Base-by-base conservation (phyloP, 2,329 filamentous ascomycete species). In the Trichoderma koningiopsis region DNA sequence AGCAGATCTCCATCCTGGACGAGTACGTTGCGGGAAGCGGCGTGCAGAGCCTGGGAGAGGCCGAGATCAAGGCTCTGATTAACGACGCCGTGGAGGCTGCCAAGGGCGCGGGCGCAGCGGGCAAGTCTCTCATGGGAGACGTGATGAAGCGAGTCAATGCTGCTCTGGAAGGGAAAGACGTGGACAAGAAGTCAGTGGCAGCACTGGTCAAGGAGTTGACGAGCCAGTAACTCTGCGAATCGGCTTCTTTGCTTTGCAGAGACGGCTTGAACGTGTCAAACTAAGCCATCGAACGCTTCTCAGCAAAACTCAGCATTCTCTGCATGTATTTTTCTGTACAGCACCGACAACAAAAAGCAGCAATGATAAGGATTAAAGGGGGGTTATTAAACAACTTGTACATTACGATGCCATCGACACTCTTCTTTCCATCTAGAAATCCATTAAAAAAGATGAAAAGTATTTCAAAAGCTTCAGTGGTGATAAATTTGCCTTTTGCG, bases 1-100 rank as follows among this genome's bases (percentile, higher is more conserved):
- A 81, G 13, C 91, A 94, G 80, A 81, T 91, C 60, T 80, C 80
- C 37, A 84, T 95, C 2, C 76, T 94, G 74, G 84, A 90, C 49
- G 88, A 89, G 74, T 93, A 93, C 78, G 82, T 87, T 4, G 83
- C 84, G 8, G 82, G 81, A 70, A 88, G 87, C 72, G 86, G 85
- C 8, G 85, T 93, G 14, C 82, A 89, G 78, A 85, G 83, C 14
- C 74, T 93, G 65, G 79, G 82, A 2, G 83, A 86, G 71, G 87
- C 86, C 5, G 86, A 92, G 76, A 81, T 94, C 24, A 82, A 82
- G 75, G 77, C 77, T 3, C 74, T 87, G 13, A 85, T 92, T 22
- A 78, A 81, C 68, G 81, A 80, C 35, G 84, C 85, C 3, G 79
- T 92, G 27, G 82, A 84, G 33, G 82, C 81, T 37, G 78, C 87